These are phyloP conservation scores for Colletotrichum sp. DNA, from an alignment of 2,329 filamentous ascomycete species.

Conservation along the genomic window DNA sequence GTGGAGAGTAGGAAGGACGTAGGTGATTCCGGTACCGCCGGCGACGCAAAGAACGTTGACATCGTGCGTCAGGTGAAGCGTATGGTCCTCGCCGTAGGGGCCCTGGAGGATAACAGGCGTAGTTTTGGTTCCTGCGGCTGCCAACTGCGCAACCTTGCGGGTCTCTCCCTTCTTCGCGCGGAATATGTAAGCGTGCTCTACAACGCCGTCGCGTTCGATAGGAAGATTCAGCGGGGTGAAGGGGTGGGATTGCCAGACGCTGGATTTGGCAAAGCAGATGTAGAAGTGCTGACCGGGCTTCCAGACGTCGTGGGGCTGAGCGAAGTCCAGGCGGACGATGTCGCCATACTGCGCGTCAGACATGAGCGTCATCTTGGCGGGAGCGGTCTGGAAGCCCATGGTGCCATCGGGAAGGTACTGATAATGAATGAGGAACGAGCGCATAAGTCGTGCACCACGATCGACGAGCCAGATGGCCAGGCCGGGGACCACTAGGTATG, in stretches of 20 bases:
- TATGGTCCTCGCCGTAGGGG: constrained; percentile 61
- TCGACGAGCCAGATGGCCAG: constrained; percentile 71
- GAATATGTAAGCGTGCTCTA: constrained; percentile 62
- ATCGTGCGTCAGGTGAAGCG: constrained; percentile 42
- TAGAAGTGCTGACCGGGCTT: constrained; percentile 74
- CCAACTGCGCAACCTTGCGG: constrained; percentile 53
- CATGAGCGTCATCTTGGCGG: constrained; percentile 58
- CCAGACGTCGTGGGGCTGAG: constrained; percentile 66
- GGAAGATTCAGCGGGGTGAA: constrained; percentile 69
- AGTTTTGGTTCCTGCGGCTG: constrained; percentile 30
- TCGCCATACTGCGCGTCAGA: constrained; percentile 61
- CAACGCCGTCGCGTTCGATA: constrained; percentile 38
- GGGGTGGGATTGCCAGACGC: constrained; percentile 75
- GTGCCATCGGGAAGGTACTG: constrained; percentile 51
- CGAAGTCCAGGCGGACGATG: constrained; percentile 70
- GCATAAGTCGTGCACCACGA: constrained; percentile 61
- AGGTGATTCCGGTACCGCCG: constrained; percentile 45
- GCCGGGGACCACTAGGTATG: constrained; percentile 57
- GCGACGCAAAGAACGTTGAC: constrained; percentile 45
- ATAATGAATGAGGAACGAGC: constrained; percentile 54
- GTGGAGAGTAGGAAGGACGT: constrained; percentile 46
- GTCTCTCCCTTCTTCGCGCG: constrained; percentile 66
- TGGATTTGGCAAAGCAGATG: constrained; percentile 69
- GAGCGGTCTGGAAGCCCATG: constrained; percentile 60
- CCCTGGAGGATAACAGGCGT: constrained; percentile 67